Evolutionary conservation across 768 basidiomycete genomes (phyloP), one percentile per base, ranked within the genome.

Genomic region (Phaffia tasmanica): DNA sequence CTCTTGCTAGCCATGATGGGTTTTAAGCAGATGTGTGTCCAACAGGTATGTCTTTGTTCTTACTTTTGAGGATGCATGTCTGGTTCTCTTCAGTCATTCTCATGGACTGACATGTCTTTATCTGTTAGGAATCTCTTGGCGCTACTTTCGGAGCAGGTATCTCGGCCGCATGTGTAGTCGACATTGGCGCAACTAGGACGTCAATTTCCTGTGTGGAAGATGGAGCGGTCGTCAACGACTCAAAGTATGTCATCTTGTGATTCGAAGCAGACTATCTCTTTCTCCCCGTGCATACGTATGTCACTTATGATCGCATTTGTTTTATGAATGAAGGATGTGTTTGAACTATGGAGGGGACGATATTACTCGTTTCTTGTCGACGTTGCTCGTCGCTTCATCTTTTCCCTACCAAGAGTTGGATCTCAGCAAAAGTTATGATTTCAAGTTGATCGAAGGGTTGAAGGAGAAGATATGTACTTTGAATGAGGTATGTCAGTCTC

Each of bases 111-210:
- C 32, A 30, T 25, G 63, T 60, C 53, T 19, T 32, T 32, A 53
- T 53, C n/a, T 4, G 67, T 19, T 70, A 95, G 89, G 93, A 95
- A 80, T 87, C 90, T 3, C 79, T 94, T 50, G 88, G 89, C 46
- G 91, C 93, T 3, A 90, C 90, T 0, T 97, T 93, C 74, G 93
- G 93, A 25, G 92, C 94, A 8, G 94, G 94, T 8, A 85, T 98
- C 61, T 89, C 89, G 0, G 87, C 85, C 72, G 95, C 93, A 15
- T 98, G 95, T 72, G 89, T 99, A 5, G 88, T 99, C 47, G 90
- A 99, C 75, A 86, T 98, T 60, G 95, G 95, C 3, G 88, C 94
- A 16, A 81, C 80, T 19, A 83, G 81, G 64, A 91, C 89, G 1
- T 89, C 83, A 67, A 83, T 99, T 51, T 85, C 92, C 0, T 97